A percentile compares a stretch with the other conserved stretches of the same genome.
phyloP scores from a whole-genome alignment of 192 early-diverging fungal genomes.

The Backusella circina region DNA sequence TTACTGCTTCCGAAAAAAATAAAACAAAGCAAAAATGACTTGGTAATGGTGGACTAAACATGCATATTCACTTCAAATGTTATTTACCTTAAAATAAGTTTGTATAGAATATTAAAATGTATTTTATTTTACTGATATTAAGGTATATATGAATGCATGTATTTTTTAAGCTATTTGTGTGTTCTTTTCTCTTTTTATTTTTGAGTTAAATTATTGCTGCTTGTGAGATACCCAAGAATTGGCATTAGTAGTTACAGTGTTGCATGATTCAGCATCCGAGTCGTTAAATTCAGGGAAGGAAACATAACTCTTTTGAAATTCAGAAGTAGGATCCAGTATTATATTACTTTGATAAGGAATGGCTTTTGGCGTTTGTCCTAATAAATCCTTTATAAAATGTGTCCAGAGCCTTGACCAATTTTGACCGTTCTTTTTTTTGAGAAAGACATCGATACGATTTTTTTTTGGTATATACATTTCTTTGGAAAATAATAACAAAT shows the following conservation, averaged over 20 bases:
- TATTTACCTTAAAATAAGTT: not conserved
- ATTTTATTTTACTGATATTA: not conserved
- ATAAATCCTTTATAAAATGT: not conserved
- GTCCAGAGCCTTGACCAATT: not conserved
- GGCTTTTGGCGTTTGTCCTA: not conserved
- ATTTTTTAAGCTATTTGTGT: not conserved
- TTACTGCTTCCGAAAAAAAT: not conserved
- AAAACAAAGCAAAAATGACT: not conserved
- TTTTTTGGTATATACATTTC: not conserved
- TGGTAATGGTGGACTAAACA: not conserved
- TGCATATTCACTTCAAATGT: not conserved
- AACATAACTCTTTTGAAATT: constrained; percentile 17
- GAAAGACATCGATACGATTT: not conserved
- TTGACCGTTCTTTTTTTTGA: not conserved
- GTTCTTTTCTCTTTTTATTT: not conserved
- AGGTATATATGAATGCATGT: not conserved
- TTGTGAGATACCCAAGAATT: constrained; percentile 5
- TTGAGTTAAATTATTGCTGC: not conserved
- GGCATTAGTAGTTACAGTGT: not conserved
- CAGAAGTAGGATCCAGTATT: constrained; percentile 2
- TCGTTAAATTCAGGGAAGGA: constrained; percentile 16
- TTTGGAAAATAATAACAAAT: not conserved
- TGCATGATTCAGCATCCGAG: not conserved
- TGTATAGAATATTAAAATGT: not conserved
- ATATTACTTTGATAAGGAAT: not conserved